Percentiles rank a stretch among this genome's conserved stretches.
Evolutionary conservation across 306 rosid species (phyloP).

Genomic region (barrel medic (Medicago truncatula)): MtrunA17r5.0-ANR NC_053042.1:11840501-11841000

Average conservation of each 20-base stretch:
- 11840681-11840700: not conserved
- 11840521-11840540: not conserved
- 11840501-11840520: not conserved
- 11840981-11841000: not conserved
- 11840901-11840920: not conserved
- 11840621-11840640: not conserved
- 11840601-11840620: not conserved
- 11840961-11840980: not conserved
- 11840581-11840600: not conserved
- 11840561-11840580: not conserved
- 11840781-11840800: not conserved
- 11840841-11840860: not conserved
- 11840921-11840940: no score
- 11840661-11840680: no score
- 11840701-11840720: no score
- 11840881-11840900: not conserved
- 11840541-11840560: not conserved
- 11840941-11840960: not conserved
- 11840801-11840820: not conserved
- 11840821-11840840: not conserved
- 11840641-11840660: no score
- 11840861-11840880: no score
- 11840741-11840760: not conserved
- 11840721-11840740: not conserved
- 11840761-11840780: not conserved